phyloP scores from a whole-genome alignment of 331 rosid species.

The Dryas integrifolia region DNA sequence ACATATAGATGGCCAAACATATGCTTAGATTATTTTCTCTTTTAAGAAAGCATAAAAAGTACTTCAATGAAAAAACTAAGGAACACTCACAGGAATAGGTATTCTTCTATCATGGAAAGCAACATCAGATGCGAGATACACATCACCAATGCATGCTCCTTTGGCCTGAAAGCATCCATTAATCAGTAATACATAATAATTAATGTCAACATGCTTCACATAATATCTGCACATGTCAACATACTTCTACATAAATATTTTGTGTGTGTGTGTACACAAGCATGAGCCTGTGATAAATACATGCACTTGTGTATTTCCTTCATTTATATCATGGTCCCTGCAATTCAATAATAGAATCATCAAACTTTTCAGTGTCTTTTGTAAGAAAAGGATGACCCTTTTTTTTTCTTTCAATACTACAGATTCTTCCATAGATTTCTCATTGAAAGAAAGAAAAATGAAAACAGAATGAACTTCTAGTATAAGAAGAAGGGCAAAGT shows the following conservation, averaged over 20 bases:
- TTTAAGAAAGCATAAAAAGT: slow-evolving; percentile 2
- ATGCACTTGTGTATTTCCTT: not conserved
- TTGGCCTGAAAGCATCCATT: slow-evolving; percentile 59
- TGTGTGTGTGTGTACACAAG: not conserved
- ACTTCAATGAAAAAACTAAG: not conserved
- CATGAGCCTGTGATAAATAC: not conserved
- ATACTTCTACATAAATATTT: not conserved
- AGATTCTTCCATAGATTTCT: not conserved
- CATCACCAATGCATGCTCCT: slow-evolving; percentile 82
- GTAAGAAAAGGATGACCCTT: not conserved
- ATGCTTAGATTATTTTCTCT: not conserved
- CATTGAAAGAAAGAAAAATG: not conserved
- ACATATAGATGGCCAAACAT: not conserved
- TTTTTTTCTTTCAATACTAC: not conserved
- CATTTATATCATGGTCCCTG: not conserved
- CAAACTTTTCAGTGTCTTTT: not conserved
- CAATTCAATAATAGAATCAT: not conserved
- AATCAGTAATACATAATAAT: slow-evolving; percentile 13
- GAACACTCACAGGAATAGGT: slow-evolving; percentile 88
- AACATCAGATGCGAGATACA: slow-evolving; percentile 66
- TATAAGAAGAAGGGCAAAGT: not conserved
- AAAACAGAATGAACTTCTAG: not conserved
- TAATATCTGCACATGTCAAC: not conserved
- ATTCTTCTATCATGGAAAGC: slow-evolving; percentile 98
- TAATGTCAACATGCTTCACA: not conserved